These are phyloP conservation scores for Nothomitra cinnamomea DNA, from an alignment of 2,329 filamentous ascomycete genomes.

Conservation along the genomic window DNA sequence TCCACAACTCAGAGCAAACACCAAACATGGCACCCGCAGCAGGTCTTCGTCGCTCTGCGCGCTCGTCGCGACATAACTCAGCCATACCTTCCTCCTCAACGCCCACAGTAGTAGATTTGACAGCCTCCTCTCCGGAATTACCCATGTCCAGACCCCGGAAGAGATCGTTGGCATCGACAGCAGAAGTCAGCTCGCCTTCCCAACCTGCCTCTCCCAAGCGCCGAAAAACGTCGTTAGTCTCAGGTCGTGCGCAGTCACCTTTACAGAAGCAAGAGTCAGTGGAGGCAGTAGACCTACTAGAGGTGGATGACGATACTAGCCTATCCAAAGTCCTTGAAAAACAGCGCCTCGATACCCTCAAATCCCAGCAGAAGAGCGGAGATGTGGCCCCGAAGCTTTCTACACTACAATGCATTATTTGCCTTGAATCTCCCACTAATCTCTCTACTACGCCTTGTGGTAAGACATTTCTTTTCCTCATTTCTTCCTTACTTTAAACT, in stretches of 20 bases:
- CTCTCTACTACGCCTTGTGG: conserved; percentile 47
- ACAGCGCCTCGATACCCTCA: conserved; percentile 5
- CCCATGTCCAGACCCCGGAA: background rate
- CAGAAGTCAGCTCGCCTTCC: background rate
- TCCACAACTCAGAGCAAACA: background rate
- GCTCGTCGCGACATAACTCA: background rate
- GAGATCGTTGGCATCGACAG: background rate
- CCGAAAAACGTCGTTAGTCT: background rate
- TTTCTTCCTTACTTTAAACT: background rate
- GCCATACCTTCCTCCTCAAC: background rate
- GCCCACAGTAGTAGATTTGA: background rate
- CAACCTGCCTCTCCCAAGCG: background rate
- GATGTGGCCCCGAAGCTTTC: conserved; percentile 36
- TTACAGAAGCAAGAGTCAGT: background rate
- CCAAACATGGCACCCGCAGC: background rate
- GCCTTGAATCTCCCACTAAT: conserved; percentile 42
- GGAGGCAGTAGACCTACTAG: conserved; percentile 5
- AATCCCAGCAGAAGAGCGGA: conserved; percentile 15
- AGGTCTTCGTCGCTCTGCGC: background rate
- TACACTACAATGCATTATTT: conserved; percentile 48
- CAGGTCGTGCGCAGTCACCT: background rate
- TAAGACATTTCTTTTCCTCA: conserved; percentile 22
- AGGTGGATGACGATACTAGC: conserved; percentile 3
- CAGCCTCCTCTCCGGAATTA: background rate
- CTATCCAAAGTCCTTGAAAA: conserved; percentile 2